These are phyloP conservation scores for Hydrangea macrophylla DNA, from an alignment of 148 eudicot genomes.

Conservation along the genomic window DNA sequence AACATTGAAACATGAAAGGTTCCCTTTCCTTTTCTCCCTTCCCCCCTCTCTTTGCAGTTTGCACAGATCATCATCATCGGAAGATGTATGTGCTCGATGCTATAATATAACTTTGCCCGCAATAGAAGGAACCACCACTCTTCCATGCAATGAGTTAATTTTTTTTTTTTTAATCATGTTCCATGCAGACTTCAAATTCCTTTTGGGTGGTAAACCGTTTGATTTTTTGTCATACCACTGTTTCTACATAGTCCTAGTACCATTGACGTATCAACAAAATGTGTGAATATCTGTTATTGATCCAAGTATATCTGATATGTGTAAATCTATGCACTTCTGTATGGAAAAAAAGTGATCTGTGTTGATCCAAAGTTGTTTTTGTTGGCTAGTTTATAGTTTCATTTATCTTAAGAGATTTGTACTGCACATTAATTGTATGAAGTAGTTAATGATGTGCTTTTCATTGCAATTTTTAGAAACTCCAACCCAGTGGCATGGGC, in stretches of 20 bases:
- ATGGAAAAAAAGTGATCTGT: not conserved
- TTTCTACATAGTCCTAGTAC: not conserved
- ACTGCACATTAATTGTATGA: not conserved
- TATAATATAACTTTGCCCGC: too few species aligned
- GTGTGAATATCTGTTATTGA: not conserved
- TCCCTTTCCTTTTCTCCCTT: too few species aligned
- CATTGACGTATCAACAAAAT: not conserved
- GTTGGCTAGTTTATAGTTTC: not conserved
- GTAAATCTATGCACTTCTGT: not conserved
- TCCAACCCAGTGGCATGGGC: constrained; percentile 41
- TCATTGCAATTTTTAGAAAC: constrained; percentile 36
- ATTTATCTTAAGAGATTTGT: too few species aligned
- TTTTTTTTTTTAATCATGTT: too few species aligned
- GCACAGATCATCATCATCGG: too few species aligned
- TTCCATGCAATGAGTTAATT: too few species aligned
- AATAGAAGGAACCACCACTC: too few species aligned
- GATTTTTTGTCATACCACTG: not conserved
- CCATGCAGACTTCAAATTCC: not conserved
- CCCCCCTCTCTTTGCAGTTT: not conserved
- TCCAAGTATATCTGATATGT: not conserved
- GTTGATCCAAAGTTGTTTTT: not conserved
- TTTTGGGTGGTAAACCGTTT: not conserved
- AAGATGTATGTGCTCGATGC: not conserved
- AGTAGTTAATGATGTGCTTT: constrained; percentile 8
- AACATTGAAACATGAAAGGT: too few species aligned